These are phyloP conservation scores for Strobilomyces dryophilus DNA, from an alignment of 768 basidiomycete genomes.

Conservation along the genomic window DNA sequence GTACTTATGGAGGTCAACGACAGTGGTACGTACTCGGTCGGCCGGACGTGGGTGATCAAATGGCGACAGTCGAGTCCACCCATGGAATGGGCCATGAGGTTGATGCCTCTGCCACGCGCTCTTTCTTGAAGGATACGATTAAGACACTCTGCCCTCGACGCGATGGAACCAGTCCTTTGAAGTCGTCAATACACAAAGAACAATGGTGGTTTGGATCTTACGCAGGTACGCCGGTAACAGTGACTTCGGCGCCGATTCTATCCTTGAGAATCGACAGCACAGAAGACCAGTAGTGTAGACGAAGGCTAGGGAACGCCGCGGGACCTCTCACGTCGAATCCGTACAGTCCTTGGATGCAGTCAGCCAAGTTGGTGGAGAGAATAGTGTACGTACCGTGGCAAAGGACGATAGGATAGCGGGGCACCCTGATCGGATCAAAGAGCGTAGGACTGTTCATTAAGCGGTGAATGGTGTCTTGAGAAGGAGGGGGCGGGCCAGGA, in stretches of 20 bases:
- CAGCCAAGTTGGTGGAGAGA: background rate
- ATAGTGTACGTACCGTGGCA: conserved; percentile 68
- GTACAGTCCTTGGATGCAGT: conserved; percentile 63
- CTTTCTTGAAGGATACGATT: conserved; percentile 65
- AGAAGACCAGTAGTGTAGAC: conserved; percentile 93
- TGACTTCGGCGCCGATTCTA: conserved; percentile 87
- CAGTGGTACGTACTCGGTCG: conserved; percentile 77
- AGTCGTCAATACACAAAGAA: background rate
- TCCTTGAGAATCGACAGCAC: conserved; percentile 76
- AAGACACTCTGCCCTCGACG: conserved; percentile 72
- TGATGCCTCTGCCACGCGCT: conserved; percentile 75
- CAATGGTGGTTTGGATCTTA: conserved; percentile 35
- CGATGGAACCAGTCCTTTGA: conserved; percentile 82
- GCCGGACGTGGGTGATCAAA: conserved; percentile 81
- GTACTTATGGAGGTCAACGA: conserved; percentile 89
- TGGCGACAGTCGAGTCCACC: conserved; percentile 94
- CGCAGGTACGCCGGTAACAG: conserved; percentile 93
- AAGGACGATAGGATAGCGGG: conserved; percentile 89
- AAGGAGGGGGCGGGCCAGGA: background rate
- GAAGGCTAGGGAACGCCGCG: conserved; percentile 71
- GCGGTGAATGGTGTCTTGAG: conserved; percentile 48
- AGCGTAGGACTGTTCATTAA: conserved; percentile 75
- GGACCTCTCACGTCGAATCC: conserved; percentile 93
- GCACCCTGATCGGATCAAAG: conserved; percentile 70
- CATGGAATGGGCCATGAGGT: conserved; percentile 97